These are phyloP conservation scores for Grifola frondosa DNA, from an alignment of 1,284 basidiomycete genomes.

Conservation along the genomic window DNA sequence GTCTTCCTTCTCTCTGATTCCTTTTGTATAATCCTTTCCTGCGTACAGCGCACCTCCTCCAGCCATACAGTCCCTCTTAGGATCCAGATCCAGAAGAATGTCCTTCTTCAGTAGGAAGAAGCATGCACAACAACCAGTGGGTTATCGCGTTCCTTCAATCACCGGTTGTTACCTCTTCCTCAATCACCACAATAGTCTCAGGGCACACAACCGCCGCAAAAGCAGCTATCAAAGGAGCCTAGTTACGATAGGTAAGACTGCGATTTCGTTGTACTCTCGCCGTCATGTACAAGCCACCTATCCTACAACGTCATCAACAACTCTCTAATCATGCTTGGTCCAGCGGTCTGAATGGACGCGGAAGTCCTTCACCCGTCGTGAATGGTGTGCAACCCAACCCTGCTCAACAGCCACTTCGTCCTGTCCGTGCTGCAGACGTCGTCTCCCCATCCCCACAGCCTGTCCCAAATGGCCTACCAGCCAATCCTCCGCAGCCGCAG, in stretches of 20 bases:
- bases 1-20: conserved; percentile 7
- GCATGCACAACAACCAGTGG: conserved; percentile 43
- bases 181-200: conserved; percentile 34
- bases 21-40: conserved; percentile 9
- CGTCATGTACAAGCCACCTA: conserved; percentile 9
- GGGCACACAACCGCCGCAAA: conserved; percentile 29
- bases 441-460: conserved; percentile 6
- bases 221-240: conserved; percentile 31
- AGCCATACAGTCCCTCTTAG: conserved; percentile 59
- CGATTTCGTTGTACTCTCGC: conserved; percentile 5
- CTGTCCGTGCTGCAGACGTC: too few relatives aligned
- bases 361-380: conserved; percentile 28
- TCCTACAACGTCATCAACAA: conserved; percentile 14
- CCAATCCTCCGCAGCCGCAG: conserved; percentile 22
- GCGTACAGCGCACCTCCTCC: conserved; percentile 20
- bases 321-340: conserved; percentile 15
- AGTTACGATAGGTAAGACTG: conserved; percentile 33
- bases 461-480: conserved; percentile 14
- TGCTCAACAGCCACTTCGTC: conserved; percentile 24
- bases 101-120: conserved; percentile 89
- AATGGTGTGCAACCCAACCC: conserved; percentile 23
- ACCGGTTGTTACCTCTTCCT: conserved; percentile 57
- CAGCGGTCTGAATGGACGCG: conserved; percentile 34
- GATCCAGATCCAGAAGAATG: conserved; percentile 69
- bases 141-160: conserved; percentile 55